A percentile compares a stretch with the other conserved stretches of the same genome.
Evolutionary conservation across 257 asterid genomes (phyloP).

Genomic region (Euphrasia confusa): DNA sequence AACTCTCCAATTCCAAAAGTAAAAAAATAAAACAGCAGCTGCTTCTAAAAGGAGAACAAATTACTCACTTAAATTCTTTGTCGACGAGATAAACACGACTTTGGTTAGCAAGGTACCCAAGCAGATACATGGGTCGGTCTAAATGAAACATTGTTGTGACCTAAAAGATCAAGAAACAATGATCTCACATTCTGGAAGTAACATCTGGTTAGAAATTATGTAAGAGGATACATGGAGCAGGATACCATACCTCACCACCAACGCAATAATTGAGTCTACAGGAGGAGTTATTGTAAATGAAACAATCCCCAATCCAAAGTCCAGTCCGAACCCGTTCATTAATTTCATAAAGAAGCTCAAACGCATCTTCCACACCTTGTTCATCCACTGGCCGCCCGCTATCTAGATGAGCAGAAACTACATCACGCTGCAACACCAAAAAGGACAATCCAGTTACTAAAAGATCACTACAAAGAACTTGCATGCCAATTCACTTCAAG

Average conservation of each 20-base stretch:
- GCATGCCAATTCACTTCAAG: slow-evolving; percentile 11
- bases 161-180: slow-evolving; percentile 32
- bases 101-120: slow-evolving; percentile 92
- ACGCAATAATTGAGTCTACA: slow-evolving; percentile 98
- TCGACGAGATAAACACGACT: slow-evolving; percentile 89
- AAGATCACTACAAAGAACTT: slow-evolving; percentile 18
- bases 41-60: slow-evolving; percentile 15
- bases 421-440: slow-evolving; percentile 66
- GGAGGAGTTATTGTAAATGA: slow-evolving; percentile 88
- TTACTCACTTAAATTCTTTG: slow-evolving; percentile 96
- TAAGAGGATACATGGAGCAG: not conserved
- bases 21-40: slow-evolving; percentile 1
- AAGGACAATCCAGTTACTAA: slow-evolving; percentile 28
- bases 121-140: slow-evolving; percentile 97
- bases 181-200: slow-evolving; percentile 18
- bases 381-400: slow-evolving; percentile 86
- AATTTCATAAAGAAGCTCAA: slow-evolving; percentile 87
- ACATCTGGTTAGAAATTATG: not conserved
- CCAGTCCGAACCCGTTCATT: slow-evolving; percentile 97
- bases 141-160: slow-evolving; percentile 96
- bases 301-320: slow-evolving; percentile 98
- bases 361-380: slow-evolving; percentile 96
- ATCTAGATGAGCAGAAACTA: slow-evolving; percentile 86
- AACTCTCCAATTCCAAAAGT: slow-evolving; percentile 6
- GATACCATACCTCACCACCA: slow-evolving; percentile 84